phyloP scores from a whole-genome alignment of 305 asterid genomes.

The Solanum hybrid region DNA sequence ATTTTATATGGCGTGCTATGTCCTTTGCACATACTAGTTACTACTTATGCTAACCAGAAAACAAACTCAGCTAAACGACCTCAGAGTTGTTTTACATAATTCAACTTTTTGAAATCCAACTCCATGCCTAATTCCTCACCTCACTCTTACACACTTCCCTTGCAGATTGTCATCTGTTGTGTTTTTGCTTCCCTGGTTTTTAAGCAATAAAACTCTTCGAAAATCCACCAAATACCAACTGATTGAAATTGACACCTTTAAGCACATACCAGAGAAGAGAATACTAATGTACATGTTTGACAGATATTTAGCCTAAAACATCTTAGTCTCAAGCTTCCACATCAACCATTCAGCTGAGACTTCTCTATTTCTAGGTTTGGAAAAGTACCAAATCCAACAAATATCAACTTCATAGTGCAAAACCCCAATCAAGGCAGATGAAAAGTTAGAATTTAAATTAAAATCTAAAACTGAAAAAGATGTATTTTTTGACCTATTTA shows the following conservation, averaged over 20 bases:
- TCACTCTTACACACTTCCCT: background rate
- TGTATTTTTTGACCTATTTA: background rate
- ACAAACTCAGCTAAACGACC: background rate
- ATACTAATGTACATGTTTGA: background rate
- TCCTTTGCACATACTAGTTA: background rate
- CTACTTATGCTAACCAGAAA: background rate
- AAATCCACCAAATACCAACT: background rate
- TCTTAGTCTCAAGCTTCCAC: background rate
- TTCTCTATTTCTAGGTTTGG: background rate
- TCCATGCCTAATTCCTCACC: background rate
- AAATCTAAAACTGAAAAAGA: background rate
- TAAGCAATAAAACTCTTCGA: background rate
- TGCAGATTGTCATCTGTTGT: background rate
- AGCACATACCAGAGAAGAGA: background rate
- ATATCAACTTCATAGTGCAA: background rate
- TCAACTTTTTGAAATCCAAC: background rate
- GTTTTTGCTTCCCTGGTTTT: background rate
- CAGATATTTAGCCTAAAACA: background rate
- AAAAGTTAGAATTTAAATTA: background rate
- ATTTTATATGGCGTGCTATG: background rate
- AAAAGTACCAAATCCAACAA: background rate
- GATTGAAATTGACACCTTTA: background rate
- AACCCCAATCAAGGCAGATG: background rate
- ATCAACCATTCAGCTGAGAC: background rate
- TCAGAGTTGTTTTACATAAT: background rate